phyloP scores from a whole-genome alignment of 306 rosid genomes.

The Quercus wislizeni region DNA sequence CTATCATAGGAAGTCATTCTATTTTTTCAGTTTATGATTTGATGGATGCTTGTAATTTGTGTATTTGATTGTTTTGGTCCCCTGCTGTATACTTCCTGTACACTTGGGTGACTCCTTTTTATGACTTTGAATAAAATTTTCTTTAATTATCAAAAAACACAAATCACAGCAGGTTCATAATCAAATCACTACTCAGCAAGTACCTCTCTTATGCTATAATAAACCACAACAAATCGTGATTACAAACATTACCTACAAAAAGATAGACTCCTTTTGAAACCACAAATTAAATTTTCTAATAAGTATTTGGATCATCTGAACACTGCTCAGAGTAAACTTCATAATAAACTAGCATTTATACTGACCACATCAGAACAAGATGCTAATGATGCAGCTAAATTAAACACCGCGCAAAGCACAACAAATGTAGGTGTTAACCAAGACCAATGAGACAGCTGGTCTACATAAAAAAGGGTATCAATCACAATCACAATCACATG shows the following conservation, averaged over 20 bases:
- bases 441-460: not conserved
- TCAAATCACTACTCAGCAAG: constrained; percentile 1
- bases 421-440: not conserved
- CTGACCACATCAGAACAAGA: not conserved
- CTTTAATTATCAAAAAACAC: too few species aligned
- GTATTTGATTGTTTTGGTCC: too few species aligned
- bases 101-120: too few species aligned
- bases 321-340: not conserved
- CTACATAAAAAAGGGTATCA: not conserved
- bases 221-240: not conserved
- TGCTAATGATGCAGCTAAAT: not conserved
- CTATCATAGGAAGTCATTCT: too few species aligned
- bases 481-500: not conserved
- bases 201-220: not conserved
- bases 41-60: too few species aligned
- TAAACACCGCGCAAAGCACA: not conserved
- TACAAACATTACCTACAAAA: not conserved
- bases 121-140: too few species aligned
- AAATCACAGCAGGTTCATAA: not conserved
- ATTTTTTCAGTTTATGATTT: too few species aligned
- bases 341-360: not conserved
- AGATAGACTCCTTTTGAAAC: not conserved
- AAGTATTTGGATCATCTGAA: not conserved
- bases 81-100: too few species aligned
- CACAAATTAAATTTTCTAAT: not conserved